phyloP scores from a whole-genome alignment of 1,284 basidiomycete genomes.

The Stygiomarasmius scandens region DNA sequence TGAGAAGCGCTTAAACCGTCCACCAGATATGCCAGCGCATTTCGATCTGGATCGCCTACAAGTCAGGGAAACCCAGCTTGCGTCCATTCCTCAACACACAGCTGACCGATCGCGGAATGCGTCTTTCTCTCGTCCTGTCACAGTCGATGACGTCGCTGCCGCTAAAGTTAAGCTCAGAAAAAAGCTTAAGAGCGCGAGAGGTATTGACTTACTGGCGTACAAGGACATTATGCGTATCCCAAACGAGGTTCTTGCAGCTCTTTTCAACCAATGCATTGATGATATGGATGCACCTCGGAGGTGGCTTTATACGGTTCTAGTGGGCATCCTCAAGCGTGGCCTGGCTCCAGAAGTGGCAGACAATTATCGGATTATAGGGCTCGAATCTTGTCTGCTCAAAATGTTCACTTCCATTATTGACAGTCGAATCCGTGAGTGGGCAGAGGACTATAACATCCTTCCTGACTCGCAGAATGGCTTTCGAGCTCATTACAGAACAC shows the following conservation, averaged over 20 bases:
- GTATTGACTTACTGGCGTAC: too few species aligned
- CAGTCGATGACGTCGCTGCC: too few species aligned
- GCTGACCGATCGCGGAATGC: not conserved
- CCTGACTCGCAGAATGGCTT: conserved; percentile 30
- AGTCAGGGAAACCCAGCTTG: not conserved
- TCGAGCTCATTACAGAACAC: conserved; percentile 22
- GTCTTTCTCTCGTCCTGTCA: not conserved
- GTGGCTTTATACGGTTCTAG: conserved; percentile 28
- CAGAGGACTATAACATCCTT: not conserved
- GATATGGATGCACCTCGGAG: conserved; percentile 15
- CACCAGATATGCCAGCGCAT: not conserved
- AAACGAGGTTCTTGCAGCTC: not conserved
- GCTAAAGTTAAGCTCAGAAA: too few species aligned
- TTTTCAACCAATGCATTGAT: conserved; percentile 26
- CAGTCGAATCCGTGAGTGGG: conserved; percentile 14
- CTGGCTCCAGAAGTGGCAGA: conserved; percentile 18
- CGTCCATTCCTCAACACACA: not conserved
- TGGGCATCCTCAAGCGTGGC: conserved; percentile 26
- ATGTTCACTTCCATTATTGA: conserved; percentile 29
- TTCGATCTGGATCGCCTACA: not conserved
- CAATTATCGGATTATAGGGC: conserved; percentile 31
- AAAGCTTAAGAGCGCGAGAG: too few species aligned
- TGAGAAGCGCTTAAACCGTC: conserved; percentile 4
- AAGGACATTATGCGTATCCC: too few species aligned
- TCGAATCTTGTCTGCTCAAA: conserved; percentile 36